Conservation (phyloP, 495 filamentous ascomycete species). For the Penicillium nucicola region DNA sequence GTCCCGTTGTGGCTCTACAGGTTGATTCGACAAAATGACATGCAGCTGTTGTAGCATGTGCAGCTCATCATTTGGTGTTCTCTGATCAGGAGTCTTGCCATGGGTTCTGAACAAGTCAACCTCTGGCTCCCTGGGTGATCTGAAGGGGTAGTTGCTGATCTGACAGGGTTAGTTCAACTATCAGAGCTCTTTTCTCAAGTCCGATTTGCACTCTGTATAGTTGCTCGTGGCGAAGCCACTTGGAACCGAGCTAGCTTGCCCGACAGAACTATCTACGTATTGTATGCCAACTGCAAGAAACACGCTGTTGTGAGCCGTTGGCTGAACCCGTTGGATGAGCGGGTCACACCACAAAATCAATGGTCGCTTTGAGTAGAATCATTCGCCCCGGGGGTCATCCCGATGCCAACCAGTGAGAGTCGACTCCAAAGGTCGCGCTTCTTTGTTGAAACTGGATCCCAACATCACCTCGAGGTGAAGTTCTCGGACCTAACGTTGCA, state of each 20-base stretch:
- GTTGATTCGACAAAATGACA: constrained; percentile 11
- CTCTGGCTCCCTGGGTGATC: not conserved
- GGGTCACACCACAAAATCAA: constrained; percentile 1
- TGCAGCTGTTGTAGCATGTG: constrained; percentile 5
- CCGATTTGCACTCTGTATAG: not conserved
- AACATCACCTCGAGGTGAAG: not conserved
- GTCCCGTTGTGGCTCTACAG: constrained; percentile 22
- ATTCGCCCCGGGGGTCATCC: not conserved
- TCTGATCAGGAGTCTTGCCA: not conserved
- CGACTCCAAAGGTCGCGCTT: not conserved
- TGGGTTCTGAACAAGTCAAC: not conserved
- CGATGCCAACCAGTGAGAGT: not conserved
- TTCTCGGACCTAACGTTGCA: not conserved
- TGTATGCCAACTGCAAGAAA: constrained; percentile 10
- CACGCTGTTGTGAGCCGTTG: not conserved
- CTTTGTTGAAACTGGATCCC: not conserved
- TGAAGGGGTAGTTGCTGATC: not conserved
- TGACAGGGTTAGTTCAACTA: too few species aligned
- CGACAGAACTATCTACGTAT: constrained; percentile 27
- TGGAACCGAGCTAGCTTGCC: constrained; percentile 1
- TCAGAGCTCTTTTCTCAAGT: not conserved
- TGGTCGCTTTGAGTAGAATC: not conserved
- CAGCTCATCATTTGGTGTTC: not conserved
- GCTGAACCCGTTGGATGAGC: not conserved
- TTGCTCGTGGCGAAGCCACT: constrained; percentile 8